phyloP scores from a whole-genome alignment of 257 asterid species.

The Solanum rostratum region DNA sequence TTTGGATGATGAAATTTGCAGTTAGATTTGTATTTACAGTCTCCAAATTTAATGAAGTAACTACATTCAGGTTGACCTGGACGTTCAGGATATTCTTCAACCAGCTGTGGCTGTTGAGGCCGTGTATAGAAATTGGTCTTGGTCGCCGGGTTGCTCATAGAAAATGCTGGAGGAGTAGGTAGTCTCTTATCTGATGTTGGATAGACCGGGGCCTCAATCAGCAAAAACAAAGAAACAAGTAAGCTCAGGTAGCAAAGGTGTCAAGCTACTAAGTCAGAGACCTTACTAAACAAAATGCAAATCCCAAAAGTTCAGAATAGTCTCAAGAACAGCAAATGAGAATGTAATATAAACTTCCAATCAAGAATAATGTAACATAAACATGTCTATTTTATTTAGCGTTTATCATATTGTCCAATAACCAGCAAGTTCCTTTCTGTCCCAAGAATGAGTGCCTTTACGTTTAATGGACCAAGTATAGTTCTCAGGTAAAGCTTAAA shows the following conservation, averaged over 20 bases:
- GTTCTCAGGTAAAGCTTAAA: not conserved
- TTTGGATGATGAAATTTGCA: slow-evolving; percentile 95
- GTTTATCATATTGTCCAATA: not conserved
- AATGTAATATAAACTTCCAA: not conserved
- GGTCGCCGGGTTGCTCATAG: slow-evolving; percentile 35
- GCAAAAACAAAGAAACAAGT: slow-evolving; percentile 13
- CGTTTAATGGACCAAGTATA: not conserved
- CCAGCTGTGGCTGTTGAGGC: slow-evolving; percentile 26
- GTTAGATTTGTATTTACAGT: slow-evolving; percentile 68
- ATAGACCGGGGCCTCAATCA: slow-evolving; percentile 46
- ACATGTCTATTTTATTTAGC: not conserved
- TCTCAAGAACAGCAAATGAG: not conserved
- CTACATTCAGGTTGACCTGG: slow-evolving; percentile 91
- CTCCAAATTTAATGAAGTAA: slow-evolving; percentile 77
- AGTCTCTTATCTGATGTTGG: slow-evolving; percentile 63
- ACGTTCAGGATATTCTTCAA: slow-evolving; percentile 76
- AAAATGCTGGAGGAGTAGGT: slow-evolving; percentile 90
- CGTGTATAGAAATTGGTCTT: slow-evolving; percentile 39
- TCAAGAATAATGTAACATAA: not conserved
- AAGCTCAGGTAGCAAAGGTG: slow-evolving; percentile 10
- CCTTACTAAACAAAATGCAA: not conserved
- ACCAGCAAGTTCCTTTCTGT: not conserved
- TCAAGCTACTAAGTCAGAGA: not conserved
- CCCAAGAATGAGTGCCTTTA: not conserved
- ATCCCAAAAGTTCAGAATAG: not conserved